These are phyloP conservation scores for Bondarzewia mesenterica DNA, from an alignment of 1,284 basidiomycete species.

Conservation along the genomic window DNA sequence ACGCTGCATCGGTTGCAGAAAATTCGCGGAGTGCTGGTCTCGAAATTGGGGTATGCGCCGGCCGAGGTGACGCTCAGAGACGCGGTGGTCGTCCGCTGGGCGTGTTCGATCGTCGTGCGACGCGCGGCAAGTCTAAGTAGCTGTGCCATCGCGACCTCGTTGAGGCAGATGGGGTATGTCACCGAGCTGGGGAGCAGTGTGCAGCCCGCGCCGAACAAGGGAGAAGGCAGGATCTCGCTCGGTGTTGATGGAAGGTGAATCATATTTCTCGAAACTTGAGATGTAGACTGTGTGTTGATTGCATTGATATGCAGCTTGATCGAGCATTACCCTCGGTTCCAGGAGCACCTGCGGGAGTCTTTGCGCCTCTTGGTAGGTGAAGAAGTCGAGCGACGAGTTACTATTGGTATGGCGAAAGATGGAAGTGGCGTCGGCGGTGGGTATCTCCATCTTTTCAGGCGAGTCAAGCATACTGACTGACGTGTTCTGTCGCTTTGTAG, in stretches of 20 bases:
- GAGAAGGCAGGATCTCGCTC: conserved; percentile 54
- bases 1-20: conserved; percentile 33
- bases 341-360: conserved; percentile 66
- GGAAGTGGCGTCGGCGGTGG: conserved; percentile 94
- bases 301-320: conserved; percentile 54
- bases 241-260: conserved; percentile 84
- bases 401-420: conserved; percentile 92
- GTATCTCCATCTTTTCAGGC: conserved; percentile 18
- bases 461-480: not conserved
- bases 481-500: conserved; percentile 25
- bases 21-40: conserved; percentile 52
- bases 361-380: conserved; percentile 73
- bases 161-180: conserved; percentile 71
- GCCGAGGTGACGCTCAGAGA: conserved; percentile 53
- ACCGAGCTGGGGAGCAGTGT: conserved; percentile 25
- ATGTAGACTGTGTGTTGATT: conserved; percentile 2
- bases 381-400: conserved; percentile 70
- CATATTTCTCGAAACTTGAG: not conserved
- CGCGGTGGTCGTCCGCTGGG: conserved; percentile 79
- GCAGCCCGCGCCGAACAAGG: conserved; percentile 26
- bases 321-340: conserved; percentile 86
- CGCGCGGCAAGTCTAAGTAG: conserved; percentile 83
- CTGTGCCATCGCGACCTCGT: conserved; percentile 79
- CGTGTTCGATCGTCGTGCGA: conserved; percentile 68
- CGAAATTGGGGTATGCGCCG: conserved; percentile 43